Percentiles rank a stretch among this genome's conserved stretches.
Evolutionary conservation across 2,329 filamentous ascomycete species (phyloP).

Genomic region (Xylariaceae sp.): DNA sequence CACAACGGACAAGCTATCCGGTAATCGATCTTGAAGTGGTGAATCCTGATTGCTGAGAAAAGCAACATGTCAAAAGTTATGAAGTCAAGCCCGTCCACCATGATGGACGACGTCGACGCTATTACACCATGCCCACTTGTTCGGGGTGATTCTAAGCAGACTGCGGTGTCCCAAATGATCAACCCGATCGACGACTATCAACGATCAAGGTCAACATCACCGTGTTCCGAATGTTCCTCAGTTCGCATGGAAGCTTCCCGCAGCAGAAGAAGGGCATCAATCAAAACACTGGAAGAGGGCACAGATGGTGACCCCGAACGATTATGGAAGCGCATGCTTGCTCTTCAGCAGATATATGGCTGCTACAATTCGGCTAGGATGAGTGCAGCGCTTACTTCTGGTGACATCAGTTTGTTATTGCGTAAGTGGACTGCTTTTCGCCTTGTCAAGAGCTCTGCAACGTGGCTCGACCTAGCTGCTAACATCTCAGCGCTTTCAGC

Average conservation of each 20-base stretch:
- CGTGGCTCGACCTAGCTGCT: slow-evolving; percentile 13
- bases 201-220: slow-evolving; percentile 30
- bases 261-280: slow-evolving; percentile 30
- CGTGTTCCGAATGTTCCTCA: slow-evolving; percentile 29
- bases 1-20: neutral
- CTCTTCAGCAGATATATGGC: slow-evolving; percentile 49
- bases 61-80: slow-evolving; percentile 16
- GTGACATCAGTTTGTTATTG: slow-evolving; percentile 46
- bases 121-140: slow-evolving; percentile 38
- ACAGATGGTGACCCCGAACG: slow-evolving; percentile 44
- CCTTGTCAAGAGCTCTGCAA: neutral
- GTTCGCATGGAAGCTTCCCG: slow-evolving; percentile 8
- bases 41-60: neutral
- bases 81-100: slow-evolving; percentile 11
- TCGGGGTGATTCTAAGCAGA: slow-evolving; percentile 2
- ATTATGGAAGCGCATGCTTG: slow-evolving; percentile 53
- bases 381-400: slow-evolving; percentile 48
- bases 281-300: slow-evolving; percentile 38
- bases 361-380: slow-evolving; percentile 55
- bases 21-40: neutral
- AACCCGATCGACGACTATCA: slow-evolving; percentile 18
- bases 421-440: slow-evolving; percentile 41
- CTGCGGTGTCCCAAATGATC: slow-evolving; percentile 6
- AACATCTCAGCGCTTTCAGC: slow-evolving; percentile 23
- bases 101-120: slow-evolving; percentile 37